phyloP scores from a whole-genome alignment of 2,329 filamentous ascomycete species.

The Talaromyces rugulosus region DNA sequence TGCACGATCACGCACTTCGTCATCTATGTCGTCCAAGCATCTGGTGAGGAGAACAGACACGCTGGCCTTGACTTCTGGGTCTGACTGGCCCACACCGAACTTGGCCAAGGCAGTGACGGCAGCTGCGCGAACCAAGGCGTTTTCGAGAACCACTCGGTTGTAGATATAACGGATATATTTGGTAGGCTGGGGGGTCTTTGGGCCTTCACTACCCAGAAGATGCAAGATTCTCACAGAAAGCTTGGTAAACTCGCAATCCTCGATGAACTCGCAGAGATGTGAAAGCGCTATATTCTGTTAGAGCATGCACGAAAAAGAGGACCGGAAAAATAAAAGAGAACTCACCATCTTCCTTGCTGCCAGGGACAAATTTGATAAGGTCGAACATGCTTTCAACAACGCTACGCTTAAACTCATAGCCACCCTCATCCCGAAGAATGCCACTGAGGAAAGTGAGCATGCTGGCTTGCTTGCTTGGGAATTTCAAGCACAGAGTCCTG shows the following conservation, averaged over 20 bases:
- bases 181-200: slow-evolving; percentile 90
- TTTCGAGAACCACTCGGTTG: slow-evolving; percentile 95
- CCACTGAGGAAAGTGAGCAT: slow-evolving; percentile 97
- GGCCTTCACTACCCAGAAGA: slow-evolving; percentile 87
- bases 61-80: slow-evolving; percentile 93
- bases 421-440: slow-evolving; percentile 94
- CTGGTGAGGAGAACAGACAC: slow-evolving; percentile 87
- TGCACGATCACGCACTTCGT: slow-evolving; percentile 94
- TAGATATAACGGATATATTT: slow-evolving; percentile 99
- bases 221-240: slow-evolving; percentile 92
- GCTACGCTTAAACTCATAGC: slow-evolving; percentile 95
- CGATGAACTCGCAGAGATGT: slow-evolving; percentile 97
- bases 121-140: slow-evolving; percentile 89
- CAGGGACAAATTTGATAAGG: slow-evolving; percentile 96
- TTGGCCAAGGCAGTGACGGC: slow-evolving; percentile 95
- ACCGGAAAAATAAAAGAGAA: not conserved
- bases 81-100: slow-evolving; percentile 94
- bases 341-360: slow-evolving; percentile 64
- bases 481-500: slow-evolving; percentile 92
- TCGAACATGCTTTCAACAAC: slow-evolving; percentile 99
- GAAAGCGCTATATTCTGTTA: slow-evolving; percentile 62
- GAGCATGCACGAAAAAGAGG: not conserved
- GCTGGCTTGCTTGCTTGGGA: slow-evolving; percentile 94
- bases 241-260: slow-evolving; percentile 99
- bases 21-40: slow-evolving; percentile 94